These are phyloP conservation scores for Chimonanthus praecox DNA, from an alignment of 164 flowering plant species.

Conservation along the genomic window DNA sequence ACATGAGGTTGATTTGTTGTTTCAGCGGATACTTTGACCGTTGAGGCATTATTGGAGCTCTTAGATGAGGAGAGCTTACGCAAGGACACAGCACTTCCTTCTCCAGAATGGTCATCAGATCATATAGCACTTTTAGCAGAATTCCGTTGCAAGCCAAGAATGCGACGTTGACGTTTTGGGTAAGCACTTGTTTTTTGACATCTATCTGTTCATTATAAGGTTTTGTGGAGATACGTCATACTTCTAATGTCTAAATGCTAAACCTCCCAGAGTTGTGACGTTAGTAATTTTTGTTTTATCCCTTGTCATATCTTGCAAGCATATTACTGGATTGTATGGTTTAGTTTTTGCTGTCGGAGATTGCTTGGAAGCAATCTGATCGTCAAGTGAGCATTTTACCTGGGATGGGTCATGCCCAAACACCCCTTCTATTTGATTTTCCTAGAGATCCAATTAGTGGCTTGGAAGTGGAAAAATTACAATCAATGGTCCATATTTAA, in stretches of 20 bases:
- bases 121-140: constrained; percentile 97
- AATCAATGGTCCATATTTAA: too few relatives aligned
- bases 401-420: background rate
- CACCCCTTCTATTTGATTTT: background rate
- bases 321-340: background rate
- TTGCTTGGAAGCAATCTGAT: background rate
- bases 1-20: constrained; percentile 13
- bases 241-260: background rate
- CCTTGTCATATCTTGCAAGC: background rate
- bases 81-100: constrained; percentile 97
- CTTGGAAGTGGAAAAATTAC: too few relatives aligned
- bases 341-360: background rate
- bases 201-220: background rate
- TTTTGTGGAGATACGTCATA: background rate
- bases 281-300: background rate
- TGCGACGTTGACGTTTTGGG: constrained; percentile 64
- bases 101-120: constrained; percentile 99
- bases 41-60: constrained; percentile 93
- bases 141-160: constrained; percentile 82
- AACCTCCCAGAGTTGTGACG: background rate
- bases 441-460: background rate
- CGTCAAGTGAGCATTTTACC: background rate
- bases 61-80: constrained; percentile 93
- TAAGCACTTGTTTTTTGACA: constrained; percentile 7
- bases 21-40: constrained; percentile 87